phyloP scores from a whole-genome alignment of 2,329 filamentous ascomycete species.

The Paecilomyces formosus region DNA sequence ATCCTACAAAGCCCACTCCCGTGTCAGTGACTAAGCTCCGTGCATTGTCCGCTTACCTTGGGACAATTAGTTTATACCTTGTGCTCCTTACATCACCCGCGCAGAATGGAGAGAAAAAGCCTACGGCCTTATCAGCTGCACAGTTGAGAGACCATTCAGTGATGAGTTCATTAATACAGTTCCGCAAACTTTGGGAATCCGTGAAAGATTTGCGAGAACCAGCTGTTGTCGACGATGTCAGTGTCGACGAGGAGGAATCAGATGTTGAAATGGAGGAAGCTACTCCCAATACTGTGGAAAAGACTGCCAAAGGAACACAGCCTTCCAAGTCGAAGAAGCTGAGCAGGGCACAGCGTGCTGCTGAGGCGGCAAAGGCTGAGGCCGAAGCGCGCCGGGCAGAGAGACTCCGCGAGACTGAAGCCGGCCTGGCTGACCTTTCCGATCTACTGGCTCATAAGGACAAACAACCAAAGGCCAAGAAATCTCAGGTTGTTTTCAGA shows the following conservation, averaged over 20 bases:
- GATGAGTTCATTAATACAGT: conserved; percentile 76
- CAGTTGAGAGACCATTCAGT: conserved; percentile 83
- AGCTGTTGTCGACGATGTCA: conserved; percentile 27
- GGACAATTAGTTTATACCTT: conserved; percentile 86
- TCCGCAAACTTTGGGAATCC: conserved; percentile 70
- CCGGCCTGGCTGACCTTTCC: conserved; percentile 66
- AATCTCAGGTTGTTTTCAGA: conserved; percentile 21
- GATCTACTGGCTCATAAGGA: conserved; percentile 46
- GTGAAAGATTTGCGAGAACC: conserved; percentile 58
- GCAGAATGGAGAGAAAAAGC: conserved; percentile 47
- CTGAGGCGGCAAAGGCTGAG: conserved; percentile 47
- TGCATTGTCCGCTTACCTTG: conserved; percentile 77
- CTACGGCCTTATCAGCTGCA: conserved; percentile 61
- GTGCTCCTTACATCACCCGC: conserved; percentile 79
- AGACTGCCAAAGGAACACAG: conserved; percentile 30
- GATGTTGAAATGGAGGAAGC: conserved; percentile 17
- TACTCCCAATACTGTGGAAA: conserved; percentile 19
- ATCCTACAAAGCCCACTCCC: conserved; percentile 38
- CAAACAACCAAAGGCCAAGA: conserved; percentile 38
- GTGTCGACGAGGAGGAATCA: conserved; percentile 11
- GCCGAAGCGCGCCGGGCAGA: conserved; percentile 48
- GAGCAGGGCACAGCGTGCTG: conserved; percentile 43
- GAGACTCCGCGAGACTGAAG: conserved; percentile 52
- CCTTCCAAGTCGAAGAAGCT: conserved; percentile 32
- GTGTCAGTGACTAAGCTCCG: conserved; percentile 66